A percentile compares a stretch with the other conserved stretches of the same genome.
phyloP scores from a whole-genome alignment of 495 filamentous ascomycete genomes.

The Penicillium chermesinum region DNA sequence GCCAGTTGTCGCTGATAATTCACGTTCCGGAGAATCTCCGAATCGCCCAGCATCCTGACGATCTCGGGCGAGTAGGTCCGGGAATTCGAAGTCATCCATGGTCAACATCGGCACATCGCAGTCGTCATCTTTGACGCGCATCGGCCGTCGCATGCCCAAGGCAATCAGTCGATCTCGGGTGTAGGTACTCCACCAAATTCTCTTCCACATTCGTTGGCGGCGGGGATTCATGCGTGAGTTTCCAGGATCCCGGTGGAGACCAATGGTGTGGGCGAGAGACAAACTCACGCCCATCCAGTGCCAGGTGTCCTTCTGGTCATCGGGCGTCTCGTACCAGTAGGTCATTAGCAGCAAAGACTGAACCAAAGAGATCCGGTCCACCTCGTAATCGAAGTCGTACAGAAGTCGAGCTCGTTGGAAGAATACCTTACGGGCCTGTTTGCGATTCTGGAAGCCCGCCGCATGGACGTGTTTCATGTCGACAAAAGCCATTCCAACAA shows the following conservation, averaged over 20 bases:
- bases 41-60: constrained; percentile 59
- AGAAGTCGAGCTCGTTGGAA: constrained; percentile 72
- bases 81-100: constrained; percentile 78
- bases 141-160: constrained; percentile 82
- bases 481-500: constrained; percentile 71
- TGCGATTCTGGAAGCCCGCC: constrained; percentile 65
- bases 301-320: constrained; percentile 88
- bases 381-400: constrained; percentile 85
- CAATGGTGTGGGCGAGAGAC: constrained; percentile 77
- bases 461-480: constrained; percentile 62
- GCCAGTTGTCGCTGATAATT: constrained; percentile 68
- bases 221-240: constrained; percentile 65
- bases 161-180: constrained; percentile 87
- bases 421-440: constrained; percentile 70
- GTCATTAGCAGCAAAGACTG: constrained; percentile 82
- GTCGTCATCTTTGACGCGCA: constrained; percentile 82
- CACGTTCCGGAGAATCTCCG: constrained; percentile 58
- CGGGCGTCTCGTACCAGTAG: constrained; percentile 86
- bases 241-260: constrained; percentile 73
- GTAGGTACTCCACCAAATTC: constrained; percentile 93
- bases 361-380: constrained; percentile 74
- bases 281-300: constrained; percentile 89
- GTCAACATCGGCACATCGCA: constrained; percentile 85
- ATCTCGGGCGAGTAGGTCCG: constrained; percentile 57
- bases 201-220: constrained; percentile 75